phyloP scores from a whole-genome alignment of 495 filamentous ascomycete genomes.

The Cudoniella acicularis region DNA sequence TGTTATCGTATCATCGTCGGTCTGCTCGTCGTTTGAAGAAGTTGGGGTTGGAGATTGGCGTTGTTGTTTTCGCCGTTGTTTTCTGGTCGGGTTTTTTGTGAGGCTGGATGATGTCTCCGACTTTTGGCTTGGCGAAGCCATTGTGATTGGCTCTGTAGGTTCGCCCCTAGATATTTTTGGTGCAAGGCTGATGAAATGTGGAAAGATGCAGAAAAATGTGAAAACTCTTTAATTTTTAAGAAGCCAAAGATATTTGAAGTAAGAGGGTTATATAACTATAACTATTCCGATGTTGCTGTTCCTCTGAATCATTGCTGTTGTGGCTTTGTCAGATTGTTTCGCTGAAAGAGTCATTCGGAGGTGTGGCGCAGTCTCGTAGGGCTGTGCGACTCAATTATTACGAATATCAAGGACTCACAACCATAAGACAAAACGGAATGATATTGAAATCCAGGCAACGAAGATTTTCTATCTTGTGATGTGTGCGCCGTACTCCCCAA shows the following conservation, averaged over 20 bases:
- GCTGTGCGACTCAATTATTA: not conserved
- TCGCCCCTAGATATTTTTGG: constrained; percentile 6
- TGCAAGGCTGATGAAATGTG: not conserved
- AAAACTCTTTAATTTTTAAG: no score
- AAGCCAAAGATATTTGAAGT: not conserved
- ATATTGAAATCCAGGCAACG: not conserved
- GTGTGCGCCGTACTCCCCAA: constrained; percentile 12
- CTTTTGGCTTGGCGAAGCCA: not conserved
- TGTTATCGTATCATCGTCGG: not conserved
- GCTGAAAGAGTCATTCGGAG: constrained; percentile 7
- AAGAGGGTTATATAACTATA: not conserved
- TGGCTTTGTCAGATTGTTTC: not conserved
- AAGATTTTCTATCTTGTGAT: not conserved
- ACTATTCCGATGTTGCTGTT: not conserved
- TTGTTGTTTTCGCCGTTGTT: constrained; percentile 14
- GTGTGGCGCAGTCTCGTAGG: constrained; percentile 1
- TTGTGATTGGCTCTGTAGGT: not conserved
- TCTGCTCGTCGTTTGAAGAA: not conserved
- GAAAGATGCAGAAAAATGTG: not conserved
- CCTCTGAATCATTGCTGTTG: not conserved
- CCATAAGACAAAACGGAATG: not conserved
- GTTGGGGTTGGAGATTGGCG: not conserved
- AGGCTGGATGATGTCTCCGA: not conserved
- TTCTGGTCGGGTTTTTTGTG: not conserved
- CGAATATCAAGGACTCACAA: not conserved